Base-by-base conservation (phyloP, 2,329 filamentous ascomycete genomes). In the Monilinia polystroma region DNA sequence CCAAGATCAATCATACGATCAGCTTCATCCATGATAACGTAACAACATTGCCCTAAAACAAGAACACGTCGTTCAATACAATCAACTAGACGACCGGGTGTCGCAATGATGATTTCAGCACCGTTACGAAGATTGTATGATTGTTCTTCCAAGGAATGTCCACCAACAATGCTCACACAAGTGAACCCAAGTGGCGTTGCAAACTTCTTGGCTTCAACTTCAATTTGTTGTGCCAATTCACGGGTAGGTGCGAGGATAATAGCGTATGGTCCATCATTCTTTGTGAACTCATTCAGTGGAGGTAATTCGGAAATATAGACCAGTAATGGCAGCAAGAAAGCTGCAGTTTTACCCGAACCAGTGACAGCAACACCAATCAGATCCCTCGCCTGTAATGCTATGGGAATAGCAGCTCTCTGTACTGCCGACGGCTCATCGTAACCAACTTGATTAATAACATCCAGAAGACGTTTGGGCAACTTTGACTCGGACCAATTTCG, bases 1-100 rank as follows among this genome's bases (percentile, higher is more conserved):
- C 95, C 95, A 69, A 98, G 87, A 77, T 99, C 95, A 71, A 99
- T 96, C 95, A 99, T 99, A 66, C 94, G 91, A 80, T 99, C 95
- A 49, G 95, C 95, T 84, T 99, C 95, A 78, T 99, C 95, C 94
- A 99, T 97, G 79, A 99, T 97, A 66, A 98, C 87, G 80, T 98
- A 98, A 80, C 93, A 97, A 79, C 95, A 98, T 79, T 98, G 95
- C n/a, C 88, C 89, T 58, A 98, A 85, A 1, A 99, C 94, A 2
- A 98, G 84, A 41, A 98, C 87, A 45, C 94, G 89, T 23, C 95
- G 87, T 78, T 99, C 95, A 73, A 99, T 95, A 79, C 93, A 98
- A 81, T 99, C 95, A 11, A 98, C 91, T 0, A 99, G 85, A 84
- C 95, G 93, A 80, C 95, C 95, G 0, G 95, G 95, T 0, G 95